Evolutionary conservation across 1,284 basidiomycete genomes (phyloP).

Genomic region (Lignosus rhinocerotis): DNA sequence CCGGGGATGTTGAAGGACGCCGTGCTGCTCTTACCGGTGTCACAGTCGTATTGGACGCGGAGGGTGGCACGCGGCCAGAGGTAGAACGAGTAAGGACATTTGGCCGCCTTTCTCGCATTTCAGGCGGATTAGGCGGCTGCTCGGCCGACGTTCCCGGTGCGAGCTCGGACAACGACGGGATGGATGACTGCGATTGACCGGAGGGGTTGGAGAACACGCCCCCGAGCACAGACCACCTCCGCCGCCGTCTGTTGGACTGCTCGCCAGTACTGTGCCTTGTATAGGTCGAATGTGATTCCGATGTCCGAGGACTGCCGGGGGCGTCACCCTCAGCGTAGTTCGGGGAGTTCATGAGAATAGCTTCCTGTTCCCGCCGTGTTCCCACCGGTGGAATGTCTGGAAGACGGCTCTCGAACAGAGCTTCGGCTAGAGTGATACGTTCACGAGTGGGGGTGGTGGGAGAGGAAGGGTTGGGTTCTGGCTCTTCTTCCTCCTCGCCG

Average conservation of each 20-base stretch:
- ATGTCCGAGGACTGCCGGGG: slow-evolving; percentile 48
- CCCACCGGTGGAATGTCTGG: slow-evolving; percentile 72
- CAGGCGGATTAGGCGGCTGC: slow-evolving; percentile 23
- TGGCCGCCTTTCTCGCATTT: slow-evolving; percentile 26
- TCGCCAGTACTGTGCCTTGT: slow-evolving; percentile 33
- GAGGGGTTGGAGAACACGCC: slow-evolving; percentile 39
- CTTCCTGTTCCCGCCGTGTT: slow-evolving; percentile 61
- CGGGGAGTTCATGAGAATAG: slow-evolving; percentile 54
- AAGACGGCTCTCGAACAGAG: slow-evolving; percentile 73
- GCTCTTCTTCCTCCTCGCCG: slow-evolving; percentile 69
- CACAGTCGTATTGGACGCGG: slow-evolving; percentile 15
- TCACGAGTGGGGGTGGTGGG: slow-evolving; percentile 47
- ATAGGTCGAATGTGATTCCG: slow-evolving; percentile 42
- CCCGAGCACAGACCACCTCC: slow-evolving; percentile 58
- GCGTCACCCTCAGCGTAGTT: slow-evolving; percentile 42
- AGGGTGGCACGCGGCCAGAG: slow-evolving; percentile 25
- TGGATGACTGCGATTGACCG: slow-evolving; percentile 26
- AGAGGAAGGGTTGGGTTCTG: slow-evolving; percentile 34
- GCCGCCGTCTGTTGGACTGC: slow-evolving; percentile 39
- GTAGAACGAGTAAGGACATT: slow-evolving; percentile 28
- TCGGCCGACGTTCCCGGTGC: slow-evolving; percentile 20
- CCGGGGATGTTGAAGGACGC: slow-evolving; percentile 30
- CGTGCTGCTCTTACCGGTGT: slow-evolving; percentile 16
- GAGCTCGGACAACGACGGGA: slow-evolving; percentile 27
- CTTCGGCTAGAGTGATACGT: slow-evolving; percentile 69